Conservation (phyloP, 2,329 filamentous ascomycete species). For the Apiospora sp. region DNA sequence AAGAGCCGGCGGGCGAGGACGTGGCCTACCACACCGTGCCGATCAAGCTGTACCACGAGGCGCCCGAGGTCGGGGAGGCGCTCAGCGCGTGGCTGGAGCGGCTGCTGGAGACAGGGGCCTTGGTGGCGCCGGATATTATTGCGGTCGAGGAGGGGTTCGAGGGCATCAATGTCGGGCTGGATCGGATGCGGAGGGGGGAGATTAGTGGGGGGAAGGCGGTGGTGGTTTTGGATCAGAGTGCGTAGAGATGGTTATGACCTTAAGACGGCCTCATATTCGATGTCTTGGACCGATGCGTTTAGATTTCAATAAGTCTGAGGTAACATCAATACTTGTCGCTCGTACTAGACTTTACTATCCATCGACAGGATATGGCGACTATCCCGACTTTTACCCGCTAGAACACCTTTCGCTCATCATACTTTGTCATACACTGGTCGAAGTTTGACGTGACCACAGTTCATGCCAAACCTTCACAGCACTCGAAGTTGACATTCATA, state of each 20-base stretch:
- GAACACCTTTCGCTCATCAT: no score
- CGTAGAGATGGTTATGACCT: not conserved
- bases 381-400: no score
- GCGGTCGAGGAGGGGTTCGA: conserved; percentile 68
- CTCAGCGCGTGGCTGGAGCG: conserved; percentile 73
- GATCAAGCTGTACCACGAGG: conserved; percentile 79
- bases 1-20: conserved; percentile 53
- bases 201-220: conserved; percentile 75
- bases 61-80: conserved; percentile 67
- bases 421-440: no score
- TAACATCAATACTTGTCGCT: no score
- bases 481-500: no score
- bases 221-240: conserved; percentile 46
- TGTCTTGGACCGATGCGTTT: no score
- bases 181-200: conserved; percentile 70
- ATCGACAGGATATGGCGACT: no score
- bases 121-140: conserved; percentile 71
- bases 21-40: conserved; percentile 71
- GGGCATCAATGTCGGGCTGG: conserved; percentile 72
- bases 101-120: conserved; percentile 60
- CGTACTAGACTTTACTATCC: no score
- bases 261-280: no score
- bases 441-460: no score
- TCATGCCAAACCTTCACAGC: no score
- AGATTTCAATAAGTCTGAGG: no score